These are phyloP conservation scores for Trichophyton mentagrophytes DNA, from an alignment of 2,329 filamentous ascomycete genomes.

Conservation along the genomic window DNA sequence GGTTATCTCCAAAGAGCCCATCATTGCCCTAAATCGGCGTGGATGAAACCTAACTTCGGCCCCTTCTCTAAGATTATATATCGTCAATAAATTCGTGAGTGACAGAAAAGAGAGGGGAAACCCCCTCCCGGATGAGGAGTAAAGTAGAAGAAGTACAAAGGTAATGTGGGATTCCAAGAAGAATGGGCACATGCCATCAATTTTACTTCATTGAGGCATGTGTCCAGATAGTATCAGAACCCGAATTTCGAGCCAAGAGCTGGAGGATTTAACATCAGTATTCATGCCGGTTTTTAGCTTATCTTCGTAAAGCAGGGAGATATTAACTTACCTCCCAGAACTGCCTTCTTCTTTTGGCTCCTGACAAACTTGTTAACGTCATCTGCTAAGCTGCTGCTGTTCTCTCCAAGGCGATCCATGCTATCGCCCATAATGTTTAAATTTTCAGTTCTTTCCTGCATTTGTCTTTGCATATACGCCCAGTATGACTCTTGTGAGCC, in stretches of 20 bases:
- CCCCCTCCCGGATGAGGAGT: too few species aligned
- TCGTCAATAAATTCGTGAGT: not conserved
- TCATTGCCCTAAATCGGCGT: not conserved
- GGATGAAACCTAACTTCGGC: not conserved
- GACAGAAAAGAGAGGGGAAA: not conserved
- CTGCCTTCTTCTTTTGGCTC: constrained; percentile 74
- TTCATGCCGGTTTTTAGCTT: not conserved
- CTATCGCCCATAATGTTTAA: constrained; percentile 69
- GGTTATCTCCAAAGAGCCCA: not conserved
- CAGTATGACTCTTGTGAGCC: constrained; percentile 49
- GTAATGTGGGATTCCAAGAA: not conserved
- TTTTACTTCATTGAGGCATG: not conserved
- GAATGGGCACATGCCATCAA: not conserved
- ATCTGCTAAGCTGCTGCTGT: constrained; percentile 70
- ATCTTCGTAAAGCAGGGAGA: not conserved
- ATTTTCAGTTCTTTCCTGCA: constrained; percentile 84
- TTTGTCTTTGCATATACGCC: constrained; percentile 71
- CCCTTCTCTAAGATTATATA: not conserved
- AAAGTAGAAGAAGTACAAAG: not conserved
- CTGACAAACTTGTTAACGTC: constrained; percentile 78
- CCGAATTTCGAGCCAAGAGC: constrained; percentile 34
- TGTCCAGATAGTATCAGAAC: constrained; percentile 18
- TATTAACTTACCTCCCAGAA: constrained; percentile 48
- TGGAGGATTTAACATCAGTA: constrained; percentile 13
- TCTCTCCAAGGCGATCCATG: constrained; percentile 70